Evolutionary conservation across 805 yeast genomes (phyloP).

Genomic region (Cyberlindnera lachancei): DNA sequence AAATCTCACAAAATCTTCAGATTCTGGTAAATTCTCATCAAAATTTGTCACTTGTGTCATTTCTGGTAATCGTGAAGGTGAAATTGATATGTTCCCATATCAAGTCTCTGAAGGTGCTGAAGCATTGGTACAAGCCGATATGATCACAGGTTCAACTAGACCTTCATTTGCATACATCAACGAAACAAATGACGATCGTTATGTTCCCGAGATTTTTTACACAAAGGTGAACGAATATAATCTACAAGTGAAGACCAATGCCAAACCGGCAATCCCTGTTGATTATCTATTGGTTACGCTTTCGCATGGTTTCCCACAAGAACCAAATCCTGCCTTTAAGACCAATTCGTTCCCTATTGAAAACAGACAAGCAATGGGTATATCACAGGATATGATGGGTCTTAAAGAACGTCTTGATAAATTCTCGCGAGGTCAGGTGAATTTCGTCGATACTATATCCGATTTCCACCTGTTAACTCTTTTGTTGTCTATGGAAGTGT

Average conservation of each 20-base stretch:
- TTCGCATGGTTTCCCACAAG: conserved; percentile 87
- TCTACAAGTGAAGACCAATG: conserved; percentile 77
- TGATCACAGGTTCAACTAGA: conserved; percentile 81
- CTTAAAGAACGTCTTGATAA: conserved; percentile 44
- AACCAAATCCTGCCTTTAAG: conserved; percentile 43
- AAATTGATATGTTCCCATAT: conserved; percentile 84
- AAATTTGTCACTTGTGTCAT: conserved; percentile 91
- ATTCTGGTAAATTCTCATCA: conserved; percentile 64
- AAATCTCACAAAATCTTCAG: conserved; percentile 55
- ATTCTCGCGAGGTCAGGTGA: conserved; percentile 17
- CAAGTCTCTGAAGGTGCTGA: conserved; percentile 88
- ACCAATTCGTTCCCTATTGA: conserved; percentile 61
- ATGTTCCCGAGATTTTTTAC: conserved; percentile 92
- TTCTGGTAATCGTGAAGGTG: conserved; percentile 82
- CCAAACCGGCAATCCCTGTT: conserved; percentile 90
- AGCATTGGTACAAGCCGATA: conserved; percentile 78
- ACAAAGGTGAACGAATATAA: conserved; percentile 82
- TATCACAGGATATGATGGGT: conserved; percentile 56
- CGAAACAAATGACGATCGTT: conserved; percentile 62
- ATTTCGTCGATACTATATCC: conserved; percentile 33
- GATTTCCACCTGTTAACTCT: conserved; percentile 75
- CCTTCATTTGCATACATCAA: conserved; percentile 82
- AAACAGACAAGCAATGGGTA: conserved; percentile 70
- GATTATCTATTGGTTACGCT: conserved; percentile 80
- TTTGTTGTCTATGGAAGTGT: conserved; percentile 46